Conservation (phyloP, 805 yeast species). For the Cyberlindnera suaveolens region DNA sequence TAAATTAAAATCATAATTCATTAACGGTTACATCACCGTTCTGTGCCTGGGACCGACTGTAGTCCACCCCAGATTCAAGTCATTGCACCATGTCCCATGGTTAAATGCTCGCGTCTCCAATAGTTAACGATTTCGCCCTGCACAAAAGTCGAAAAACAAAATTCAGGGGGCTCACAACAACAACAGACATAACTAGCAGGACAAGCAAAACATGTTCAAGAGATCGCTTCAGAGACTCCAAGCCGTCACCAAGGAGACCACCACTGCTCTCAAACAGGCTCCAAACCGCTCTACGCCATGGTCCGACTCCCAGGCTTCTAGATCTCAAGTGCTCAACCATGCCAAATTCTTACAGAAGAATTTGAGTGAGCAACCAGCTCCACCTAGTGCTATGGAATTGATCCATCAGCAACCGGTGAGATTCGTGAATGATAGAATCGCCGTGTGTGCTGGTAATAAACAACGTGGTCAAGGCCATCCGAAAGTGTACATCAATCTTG, state of each 20-base stretch:
- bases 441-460: slow-evolving; percentile 80
- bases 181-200: no score
- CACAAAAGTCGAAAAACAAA: no score
- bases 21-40: no score
- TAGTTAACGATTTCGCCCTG: no score
- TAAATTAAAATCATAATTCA: no score
- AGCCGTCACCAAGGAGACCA: slow-evolving; percentile 1
- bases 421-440: slow-evolving; percentile 52
- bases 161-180: no score
- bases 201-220: background rate
- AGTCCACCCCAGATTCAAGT: no score
- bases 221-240: background rate
- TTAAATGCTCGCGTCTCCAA: no score
- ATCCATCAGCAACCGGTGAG: slow-evolving; percentile 69
- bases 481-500: slow-evolving; percentile 72
- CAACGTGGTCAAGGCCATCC: slow-evolving; percentile 79
- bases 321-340: slow-evolving; percentile 13
- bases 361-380: slow-evolving; percentile 62
- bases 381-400: slow-evolving; percentile 80
- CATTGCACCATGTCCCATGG: no score
- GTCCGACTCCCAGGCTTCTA: slow-evolving; percentile 53
- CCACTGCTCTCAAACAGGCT: slow-evolving; percentile 44
- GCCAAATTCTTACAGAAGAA: slow-evolving; percentile 62
- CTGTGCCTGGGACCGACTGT: no score
- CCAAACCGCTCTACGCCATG: slow-evolving; percentile 70